Evolutionary conservation across 129 eudicot genomes (phyloP).

Genomic region (Silybum marianum): DNA sequence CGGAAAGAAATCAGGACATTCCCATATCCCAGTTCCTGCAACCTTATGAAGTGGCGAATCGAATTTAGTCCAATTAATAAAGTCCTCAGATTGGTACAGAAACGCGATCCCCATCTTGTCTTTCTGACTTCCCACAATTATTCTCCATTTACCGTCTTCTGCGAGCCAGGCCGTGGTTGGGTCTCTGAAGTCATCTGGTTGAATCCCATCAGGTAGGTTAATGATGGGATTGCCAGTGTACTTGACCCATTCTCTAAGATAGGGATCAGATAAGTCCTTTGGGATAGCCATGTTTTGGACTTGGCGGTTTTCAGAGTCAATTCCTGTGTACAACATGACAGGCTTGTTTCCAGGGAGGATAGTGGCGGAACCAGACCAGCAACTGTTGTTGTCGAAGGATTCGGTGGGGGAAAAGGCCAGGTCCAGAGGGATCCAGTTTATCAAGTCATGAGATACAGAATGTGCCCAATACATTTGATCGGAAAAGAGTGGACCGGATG

Average conservation of each 20-base stretch:
- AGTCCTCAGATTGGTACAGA: slow-evolving; percentile 54
- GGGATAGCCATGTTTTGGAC: slow-evolving; percentile 70
- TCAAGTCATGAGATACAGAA: slow-evolving; percentile 57
- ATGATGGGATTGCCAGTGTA: slow-evolving; percentile 52
- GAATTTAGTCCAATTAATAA: slow-evolving; percentile 43
- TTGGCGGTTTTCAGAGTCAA: slow-evolving; percentile 38
- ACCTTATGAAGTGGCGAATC: slow-evolving; percentile 40
- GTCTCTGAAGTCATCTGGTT: slow-evolving; percentile 45
- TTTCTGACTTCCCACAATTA: slow-evolving; percentile 46
- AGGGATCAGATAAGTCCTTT: slow-evolving; percentile 53
- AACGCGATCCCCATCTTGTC: slow-evolving; percentile 42
- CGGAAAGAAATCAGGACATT: slow-evolving; percentile 73
- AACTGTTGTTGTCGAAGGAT: slow-evolving; percentile 57
- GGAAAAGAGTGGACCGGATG: slow-evolving; percentile 50
- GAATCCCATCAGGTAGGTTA: slow-evolving; percentile 32
- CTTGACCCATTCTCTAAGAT: slow-evolving; percentile 64
- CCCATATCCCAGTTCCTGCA: slow-evolving; percentile 54
- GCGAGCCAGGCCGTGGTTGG: slow-evolving; percentile 75
- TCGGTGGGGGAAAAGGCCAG: slow-evolving; percentile 48
- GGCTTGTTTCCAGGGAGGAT: slow-evolving; percentile 55
- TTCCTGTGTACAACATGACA: slow-evolving; percentile 66
- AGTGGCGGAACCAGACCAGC: slow-evolving; percentile 72
- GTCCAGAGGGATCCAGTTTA: slow-evolving; percentile 58
- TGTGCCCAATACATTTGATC: slow-evolving; percentile 62
- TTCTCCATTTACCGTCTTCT: slow-evolving; percentile 52